These are phyloP conservation scores for Myriosclerotinia curreyana DNA, from an alignment of 2,329 filamentous ascomycete genomes.

Conservation along the genomic window DNA sequence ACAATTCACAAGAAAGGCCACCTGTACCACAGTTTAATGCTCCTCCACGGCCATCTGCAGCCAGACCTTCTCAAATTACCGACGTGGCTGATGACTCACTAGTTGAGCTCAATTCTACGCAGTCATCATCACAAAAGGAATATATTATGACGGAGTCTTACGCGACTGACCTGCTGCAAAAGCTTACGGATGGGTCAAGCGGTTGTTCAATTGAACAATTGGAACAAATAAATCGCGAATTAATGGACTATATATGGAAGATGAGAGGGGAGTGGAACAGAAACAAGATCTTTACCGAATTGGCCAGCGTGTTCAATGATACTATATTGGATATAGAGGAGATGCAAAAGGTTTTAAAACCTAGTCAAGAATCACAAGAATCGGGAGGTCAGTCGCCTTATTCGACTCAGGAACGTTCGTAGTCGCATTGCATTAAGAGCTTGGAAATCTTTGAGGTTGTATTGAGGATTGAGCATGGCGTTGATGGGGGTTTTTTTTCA, in stretches of 20 bases:
- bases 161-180: slow-evolving; percentile 29
- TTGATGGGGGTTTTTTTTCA: background rate
- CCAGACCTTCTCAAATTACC: slow-evolving; percentile 5
- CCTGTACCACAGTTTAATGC: slow-evolving; percentile 43
- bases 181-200: slow-evolving; percentile 34
- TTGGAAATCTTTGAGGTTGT: slow-evolving; percentile 8
- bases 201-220: slow-evolving; percentile 74
- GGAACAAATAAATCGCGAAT: slow-evolving; percentile 83
- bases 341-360: slow-evolving; percentile 36
- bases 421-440: background rate
- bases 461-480: slow-evolving; percentile 9
- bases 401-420: background rate
- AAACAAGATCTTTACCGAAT: slow-evolving; percentile 61
- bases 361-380: slow-evolving; percentile 29
- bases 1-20: slow-evolving; percentile 39
- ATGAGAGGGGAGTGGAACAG: slow-evolving; percentile 80
- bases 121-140: slow-evolving; percentile 36
- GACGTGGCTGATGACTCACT: slow-evolving; percentile 37
- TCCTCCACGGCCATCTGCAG: slow-evolving; percentile 30
- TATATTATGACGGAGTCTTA: slow-evolving; percentile 44
- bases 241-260: slow-evolving; percentile 90
- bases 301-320: slow-evolving; percentile 72
- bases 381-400: background rate
- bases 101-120: slow-evolving; percentile 34
- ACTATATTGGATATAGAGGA: slow-evolving; percentile 64